Conservation (phyloP, 1,139 yeast genomes). For the Candida anutae region DNA sequence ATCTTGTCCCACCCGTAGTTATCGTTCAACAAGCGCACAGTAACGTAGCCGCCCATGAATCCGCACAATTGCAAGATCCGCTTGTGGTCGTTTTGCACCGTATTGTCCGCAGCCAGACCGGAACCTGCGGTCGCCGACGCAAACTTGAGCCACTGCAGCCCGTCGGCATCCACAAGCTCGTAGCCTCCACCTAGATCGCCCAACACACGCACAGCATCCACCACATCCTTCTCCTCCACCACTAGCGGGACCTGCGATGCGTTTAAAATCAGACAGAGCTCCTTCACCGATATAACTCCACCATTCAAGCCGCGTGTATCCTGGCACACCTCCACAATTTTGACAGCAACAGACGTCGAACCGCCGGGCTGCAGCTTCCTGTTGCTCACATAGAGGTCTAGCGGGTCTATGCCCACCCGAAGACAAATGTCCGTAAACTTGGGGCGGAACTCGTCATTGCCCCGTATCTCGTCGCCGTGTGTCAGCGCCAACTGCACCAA, state of each 20-base stretch:
- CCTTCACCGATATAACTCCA: slow-evolving; percentile 64
- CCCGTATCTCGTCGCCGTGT: slow-evolving; percentile 54
- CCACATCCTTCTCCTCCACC: slow-evolving; percentile 40
- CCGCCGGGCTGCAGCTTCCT: slow-evolving; percentile 15
- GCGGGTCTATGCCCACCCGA: slow-evolving; percentile 78
- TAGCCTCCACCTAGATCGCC: slow-evolving; percentile 30
- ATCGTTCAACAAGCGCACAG: slow-evolving; percentile 54
- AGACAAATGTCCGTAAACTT: slow-evolving; percentile 71
- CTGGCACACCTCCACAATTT: slow-evolving; percentile 68
- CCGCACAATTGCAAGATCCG: slow-evolving; percentile 68
- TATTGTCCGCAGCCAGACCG: slow-evolving; percentile 21
- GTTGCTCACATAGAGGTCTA: slow-evolving; percentile 26
- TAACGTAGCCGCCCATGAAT: slow-evolving; percentile 56
- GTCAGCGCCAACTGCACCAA: slow-evolving; percentile 56
- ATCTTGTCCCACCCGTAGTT: slow-evolving; percentile 66
- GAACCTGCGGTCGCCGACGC: slow-evolving; percentile 11
- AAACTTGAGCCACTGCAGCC: slow-evolving; percentile 34
- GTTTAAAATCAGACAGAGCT: slow-evolving; percentile 30
- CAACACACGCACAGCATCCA: slow-evolving; percentile 46
- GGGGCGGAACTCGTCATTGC: slow-evolving; percentile 55
- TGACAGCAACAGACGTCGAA: slow-evolving; percentile 54
- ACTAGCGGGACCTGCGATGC: slow-evolving; percentile 23
- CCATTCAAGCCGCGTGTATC: slow-evolving; percentile 69
- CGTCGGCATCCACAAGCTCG: slow-evolving; percentile 24
- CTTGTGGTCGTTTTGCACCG: slow-evolving; percentile 52